Conservation (phyloP, 140 eudicot genomes). For the Senecio squalidus region DNA sequence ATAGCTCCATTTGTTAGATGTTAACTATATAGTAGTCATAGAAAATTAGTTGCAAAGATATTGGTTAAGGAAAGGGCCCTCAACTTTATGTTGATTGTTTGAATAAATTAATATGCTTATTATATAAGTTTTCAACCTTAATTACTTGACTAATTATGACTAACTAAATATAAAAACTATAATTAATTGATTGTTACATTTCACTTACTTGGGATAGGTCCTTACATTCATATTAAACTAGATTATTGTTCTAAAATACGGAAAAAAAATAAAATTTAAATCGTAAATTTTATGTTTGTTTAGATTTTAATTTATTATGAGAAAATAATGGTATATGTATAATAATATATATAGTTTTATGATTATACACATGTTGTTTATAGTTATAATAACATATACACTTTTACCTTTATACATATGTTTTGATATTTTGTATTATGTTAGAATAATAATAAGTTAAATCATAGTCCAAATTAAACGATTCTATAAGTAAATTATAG, state of each 20-base stretch:
- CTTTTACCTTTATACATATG: no score
- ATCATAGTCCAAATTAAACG: no score
- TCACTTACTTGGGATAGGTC: not conserved
- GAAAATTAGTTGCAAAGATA: slow-evolving; percentile 6
- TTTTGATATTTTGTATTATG: no score
- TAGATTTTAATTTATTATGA: no score
- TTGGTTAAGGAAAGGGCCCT: not conserved
- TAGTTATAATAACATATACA: no score
- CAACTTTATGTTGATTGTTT: not conserved
- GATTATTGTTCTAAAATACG: not conserved
- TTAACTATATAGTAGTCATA: not conserved
- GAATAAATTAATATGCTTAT: not conserved
- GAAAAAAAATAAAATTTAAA: no score
- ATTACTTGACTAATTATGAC: not conserved
- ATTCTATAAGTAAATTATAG: no score
- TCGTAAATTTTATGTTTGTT: no score
- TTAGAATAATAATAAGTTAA: no score
- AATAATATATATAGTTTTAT: no score
- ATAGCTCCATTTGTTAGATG: slow-evolving; percentile 16
- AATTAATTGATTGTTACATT: slow-evolving; percentile 1
- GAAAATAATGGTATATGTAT: no score
- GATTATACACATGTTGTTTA: no score
- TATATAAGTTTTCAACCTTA: slow-evolving; percentile 1
- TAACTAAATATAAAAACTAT: not conserved
- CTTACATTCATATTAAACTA: not conserved